These are phyloP conservation scores for Emericellopsis terricola DNA, from an alignment of 495 filamentous ascomycete genomes.

Conservation along the genomic window DNA sequence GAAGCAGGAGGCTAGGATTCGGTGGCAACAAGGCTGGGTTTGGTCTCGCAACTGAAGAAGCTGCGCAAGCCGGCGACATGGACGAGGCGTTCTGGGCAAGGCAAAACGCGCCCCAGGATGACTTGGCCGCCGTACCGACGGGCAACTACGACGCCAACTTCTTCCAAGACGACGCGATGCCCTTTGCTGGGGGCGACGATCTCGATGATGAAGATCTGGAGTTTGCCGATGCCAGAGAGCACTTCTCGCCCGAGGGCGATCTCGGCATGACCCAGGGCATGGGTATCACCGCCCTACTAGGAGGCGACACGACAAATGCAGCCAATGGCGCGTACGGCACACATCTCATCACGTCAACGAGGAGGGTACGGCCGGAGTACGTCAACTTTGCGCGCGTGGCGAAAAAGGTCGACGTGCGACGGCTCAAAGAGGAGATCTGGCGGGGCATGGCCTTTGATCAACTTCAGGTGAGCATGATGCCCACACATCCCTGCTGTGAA, in stretches of 20 bases:
- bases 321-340: slow-evolving; percentile 59
- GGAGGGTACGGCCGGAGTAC: slow-evolving; percentile 77
- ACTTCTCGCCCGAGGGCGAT: slow-evolving; percentile 56
- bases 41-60: slow-evolving; percentile 20
- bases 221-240: slow-evolving; percentile 84
- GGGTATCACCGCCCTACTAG: slow-evolving; percentile 28
- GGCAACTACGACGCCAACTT: slow-evolving; percentile 92
- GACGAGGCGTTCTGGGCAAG: slow-evolving; percentile 93
- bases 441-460: slow-evolving; percentile 57
- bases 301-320: slow-evolving; percentile 30
- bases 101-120: slow-evolving; percentile 37
- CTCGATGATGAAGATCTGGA: slow-evolving; percentile 60
- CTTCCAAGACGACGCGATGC: slow-evolving; percentile 87
- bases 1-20: slow-evolving; percentile 24
- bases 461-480: slow-evolving; percentile 3
- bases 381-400: slow-evolving; percentile 91
- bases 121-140: slow-evolving; percentile 29
- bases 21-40: slow-evolving; percentile 17
- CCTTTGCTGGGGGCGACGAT: slow-evolving; percentile 48
- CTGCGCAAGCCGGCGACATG: slow-evolving; percentile 54
- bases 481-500: no score
- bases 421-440: slow-evolving; percentile 95
- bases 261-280: slow-evolving; percentile 13
- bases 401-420: slow-evolving; percentile 95
- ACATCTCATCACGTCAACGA: slow-evolving; percentile 77